These are phyloP conservation scores for Suillus brevipes DNA, from an alignment of 768 basidiomycete genomes.

Conservation along the genomic window DNA sequence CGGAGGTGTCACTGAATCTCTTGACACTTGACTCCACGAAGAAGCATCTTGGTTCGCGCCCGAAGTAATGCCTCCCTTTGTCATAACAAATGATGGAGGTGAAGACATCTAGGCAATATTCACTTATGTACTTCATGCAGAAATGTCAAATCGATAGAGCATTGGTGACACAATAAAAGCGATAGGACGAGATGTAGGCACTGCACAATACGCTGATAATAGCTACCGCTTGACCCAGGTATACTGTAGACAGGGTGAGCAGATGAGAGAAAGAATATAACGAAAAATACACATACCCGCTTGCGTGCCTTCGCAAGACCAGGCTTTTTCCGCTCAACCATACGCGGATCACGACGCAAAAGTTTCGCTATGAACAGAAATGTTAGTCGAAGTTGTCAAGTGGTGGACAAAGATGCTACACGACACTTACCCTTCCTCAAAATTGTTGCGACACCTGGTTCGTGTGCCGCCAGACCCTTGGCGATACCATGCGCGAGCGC, in stretches of 20 bases:
- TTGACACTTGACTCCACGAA: not conserved
- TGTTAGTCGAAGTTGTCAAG: conserved; percentile 2
- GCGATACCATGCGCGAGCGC: conserved; percentile 79
- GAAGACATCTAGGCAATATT: not conserved
- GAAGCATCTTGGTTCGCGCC: not conserved
- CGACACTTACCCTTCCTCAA: conserved; percentile 67
- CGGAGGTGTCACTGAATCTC: not conserved
- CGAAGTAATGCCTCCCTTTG: not conserved
- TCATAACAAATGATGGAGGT: not conserved
- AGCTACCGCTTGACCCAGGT: conserved; percentile 94
- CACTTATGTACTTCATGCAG: not conserved
- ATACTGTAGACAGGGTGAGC: conserved; percentile 48
- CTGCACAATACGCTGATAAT: not conserved
- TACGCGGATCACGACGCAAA: conserved; percentile 88
- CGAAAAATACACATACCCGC: conserved; percentile 55
- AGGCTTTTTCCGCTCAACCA: conserved; percentile 99
- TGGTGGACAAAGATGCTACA: not conserved
- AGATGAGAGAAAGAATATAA: not conserved
- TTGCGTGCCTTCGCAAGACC: conserved; percentile 91
- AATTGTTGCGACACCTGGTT: conserved; percentile 61
- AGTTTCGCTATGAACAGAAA: conserved; percentile 62
- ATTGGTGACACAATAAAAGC: not conserved
- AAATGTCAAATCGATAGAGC: not conserved
- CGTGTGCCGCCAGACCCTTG: conserved; percentile 71
- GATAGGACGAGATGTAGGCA: not conserved